Percentiles rank a stretch among this genome's conserved stretches.
Conservation (phyloP, 805 yeast genomes). For the Nakazawaea wickerhamii region DNA sequence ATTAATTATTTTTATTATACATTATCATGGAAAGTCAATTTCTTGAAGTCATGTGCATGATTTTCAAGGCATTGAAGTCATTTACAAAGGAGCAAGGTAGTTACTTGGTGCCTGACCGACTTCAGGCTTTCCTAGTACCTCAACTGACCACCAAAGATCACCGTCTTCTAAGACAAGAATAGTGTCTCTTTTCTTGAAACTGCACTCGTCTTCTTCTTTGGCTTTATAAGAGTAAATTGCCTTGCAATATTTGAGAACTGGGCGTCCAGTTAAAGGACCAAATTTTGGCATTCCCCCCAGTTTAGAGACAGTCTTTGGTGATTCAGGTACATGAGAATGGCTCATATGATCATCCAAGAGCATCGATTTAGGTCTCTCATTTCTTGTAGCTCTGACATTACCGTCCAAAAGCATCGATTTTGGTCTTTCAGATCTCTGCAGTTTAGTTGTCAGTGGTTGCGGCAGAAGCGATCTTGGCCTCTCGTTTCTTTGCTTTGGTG, state of each 20-base stretch:
- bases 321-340: background rate
- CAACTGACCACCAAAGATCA: slow-evolving; percentile 61
- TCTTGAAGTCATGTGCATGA: no score
- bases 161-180: slow-evolving; percentile 57
- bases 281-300: slow-evolving; percentile 2
- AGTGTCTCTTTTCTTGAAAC: slow-evolving; percentile 53
- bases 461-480: background rate
- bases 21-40: no score
- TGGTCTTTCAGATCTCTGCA: background rate
- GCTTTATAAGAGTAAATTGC: slow-evolving; percentile 59
- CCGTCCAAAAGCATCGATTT: slow-evolving; percentile 1
- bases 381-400: background rate
- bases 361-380: slow-evolving; percentile 2
- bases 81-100: slow-evolving; percentile 32
- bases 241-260: slow-evolving; percentile 46
- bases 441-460: background rate
- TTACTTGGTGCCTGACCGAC: slow-evolving; percentile 65
- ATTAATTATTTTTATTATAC: no score
- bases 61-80: background rate
- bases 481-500: slow-evolving; percentile 1
- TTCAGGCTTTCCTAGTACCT: slow-evolving; percentile 38
- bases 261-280: slow-evolving; percentile 29
- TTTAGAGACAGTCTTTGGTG: background rate
- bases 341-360: background rate
- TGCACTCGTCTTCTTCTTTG: slow-evolving; percentile 53